Percentiles rank a stretch among this genome's conserved stretches.
Conservation (phyloP, 164 flowering plant species). For the Nelumbo lutea region DNA sequence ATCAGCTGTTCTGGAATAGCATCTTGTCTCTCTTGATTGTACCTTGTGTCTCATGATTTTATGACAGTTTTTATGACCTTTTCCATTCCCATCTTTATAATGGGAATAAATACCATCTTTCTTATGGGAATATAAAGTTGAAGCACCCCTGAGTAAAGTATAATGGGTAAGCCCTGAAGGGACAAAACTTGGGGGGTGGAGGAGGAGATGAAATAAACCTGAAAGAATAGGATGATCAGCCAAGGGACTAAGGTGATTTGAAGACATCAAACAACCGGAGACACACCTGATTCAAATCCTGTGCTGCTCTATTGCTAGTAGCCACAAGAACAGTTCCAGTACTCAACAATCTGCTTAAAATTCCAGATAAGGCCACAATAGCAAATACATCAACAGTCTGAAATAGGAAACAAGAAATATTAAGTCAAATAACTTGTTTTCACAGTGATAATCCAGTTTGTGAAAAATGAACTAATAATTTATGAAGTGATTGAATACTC, state of each 20-base stretch:
- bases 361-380: conserved; percentile 98
- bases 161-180: background rate
- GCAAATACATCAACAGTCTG: conserved; percentile 99
- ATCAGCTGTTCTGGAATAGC: too few relatives aligned
- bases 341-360: conserved; percentile 85
- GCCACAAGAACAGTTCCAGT: conserved; percentile 96
- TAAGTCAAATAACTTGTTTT: conserved; percentile 15
- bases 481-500: too few relatives aligned
- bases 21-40: too few relatives aligned
- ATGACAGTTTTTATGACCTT: too few relatives aligned
- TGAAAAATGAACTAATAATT: background rate
- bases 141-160: background rate
- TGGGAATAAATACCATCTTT: too few relatives aligned
- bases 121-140: too few relatives aligned
- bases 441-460: background rate
- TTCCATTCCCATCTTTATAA: too few relatives aligned
- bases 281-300: conserved; percentile 80
- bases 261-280: background rate
- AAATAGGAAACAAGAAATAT: conserved; percentile 24
- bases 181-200: too few relatives aligned
- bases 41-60: too few relatives aligned
- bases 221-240: background rate
- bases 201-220: background rate
- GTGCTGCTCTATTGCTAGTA: conserved; percentile 92
- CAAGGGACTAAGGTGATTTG: background rate